Base-by-base conservation (phyloP, 257 asterid genomes). In the Mitragyna speciosa region DNA sequence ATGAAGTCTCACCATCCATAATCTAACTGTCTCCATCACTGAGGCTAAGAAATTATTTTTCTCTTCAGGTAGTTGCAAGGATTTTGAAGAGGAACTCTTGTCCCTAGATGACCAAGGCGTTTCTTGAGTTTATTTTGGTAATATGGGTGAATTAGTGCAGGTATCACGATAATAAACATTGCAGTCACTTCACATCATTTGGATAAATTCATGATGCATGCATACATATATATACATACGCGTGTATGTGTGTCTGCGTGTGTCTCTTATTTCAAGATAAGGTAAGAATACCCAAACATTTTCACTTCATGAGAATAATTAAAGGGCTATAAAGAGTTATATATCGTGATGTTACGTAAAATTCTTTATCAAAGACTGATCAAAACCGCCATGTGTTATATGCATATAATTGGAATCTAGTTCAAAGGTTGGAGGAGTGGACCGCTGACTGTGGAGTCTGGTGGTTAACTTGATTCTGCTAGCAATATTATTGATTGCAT, bases 1-100 rank as follows among this genome's bases (percentile, higher is more conserved):
- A 56, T 56, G 70, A 75, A 59, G 66, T 58, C 70, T 75, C 70
- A 75, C 54, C 70, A 58, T 31, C n/a, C 78, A 75, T 30, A 39
- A 28, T 51, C 28, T 31, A 30, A 73, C 48, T 19, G 41, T 52
- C 61, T 36, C 61, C 61, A 48, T 47, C 66, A 31, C 24, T 31
- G 45, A 49, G 76, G 63, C 76, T 33, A 15, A 71, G n/a, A 7
- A 15, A 16, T 73, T 51, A 12, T 52, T 15, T 73, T 51, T n/a
- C 66, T 30, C 12, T 52, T 51, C 66, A 28, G 77, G 19, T 30
- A 6, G 45, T 31, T 8, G 65, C 47, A 14, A 43, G 14, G 45
- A 45, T 47, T 70, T 70, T 41, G 31, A 7, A 0, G 4, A 11
- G 45, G 17, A 72, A 72, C 5, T 1, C 12, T 72, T 72, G 26